These are phyloP conservation scores for Dothiorella sarmentorum DNA, from an alignment of 2,329 filamentous ascomycete species.

Conservation along the genomic window DNA sequence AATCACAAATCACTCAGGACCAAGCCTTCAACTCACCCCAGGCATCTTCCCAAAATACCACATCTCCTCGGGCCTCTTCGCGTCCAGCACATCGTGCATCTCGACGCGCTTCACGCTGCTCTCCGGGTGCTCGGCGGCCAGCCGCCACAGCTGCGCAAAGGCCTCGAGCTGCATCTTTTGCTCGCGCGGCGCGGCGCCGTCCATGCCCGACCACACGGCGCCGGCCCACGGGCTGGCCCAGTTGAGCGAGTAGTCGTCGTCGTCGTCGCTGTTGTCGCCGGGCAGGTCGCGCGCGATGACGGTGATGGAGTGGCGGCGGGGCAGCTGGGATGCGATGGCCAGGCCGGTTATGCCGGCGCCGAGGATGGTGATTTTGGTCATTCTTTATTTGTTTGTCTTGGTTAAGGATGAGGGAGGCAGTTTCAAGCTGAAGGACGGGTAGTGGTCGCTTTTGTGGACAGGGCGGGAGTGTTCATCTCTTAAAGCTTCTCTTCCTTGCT, in stretches of 20 bases:
- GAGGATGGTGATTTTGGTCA: too few relatives aligned
- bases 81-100: slow-evolving; percentile 20
- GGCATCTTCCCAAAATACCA: slow-evolving; percentile 19
- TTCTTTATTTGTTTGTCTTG: too few relatives aligned
- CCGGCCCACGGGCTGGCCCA: slow-evolving; percentile 37
- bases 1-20: background rate
- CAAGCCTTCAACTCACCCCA: background rate
- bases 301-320: slow-evolving; percentile 28
- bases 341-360: slow-evolving; percentile 23
- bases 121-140: slow-evolving; percentile 18
- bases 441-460: too few relatives aligned
- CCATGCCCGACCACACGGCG: slow-evolving; percentile 28
- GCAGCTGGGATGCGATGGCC: slow-evolving; percentile 30
- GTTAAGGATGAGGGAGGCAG: too few relatives aligned
- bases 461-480: too few relatives aligned
- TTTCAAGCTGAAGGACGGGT: too few relatives aligned
- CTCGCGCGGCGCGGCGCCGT: slow-evolving; percentile 21
- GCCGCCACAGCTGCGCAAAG: slow-evolving; percentile 19
- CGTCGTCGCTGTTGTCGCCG: too few relatives aligned
- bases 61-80: slow-evolving; percentile 14
- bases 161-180: slow-evolving; percentile 30
- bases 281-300: slow-evolving; percentile 31
- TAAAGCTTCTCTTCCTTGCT: too few relatives aligned
- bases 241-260: background rate
- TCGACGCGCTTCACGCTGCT: slow-evolving; percentile 21